Evolutionary conservation across 1,284 basidiomycete species (phyloP).

Genomic region (Trichosporon coremiiforme): DNA sequence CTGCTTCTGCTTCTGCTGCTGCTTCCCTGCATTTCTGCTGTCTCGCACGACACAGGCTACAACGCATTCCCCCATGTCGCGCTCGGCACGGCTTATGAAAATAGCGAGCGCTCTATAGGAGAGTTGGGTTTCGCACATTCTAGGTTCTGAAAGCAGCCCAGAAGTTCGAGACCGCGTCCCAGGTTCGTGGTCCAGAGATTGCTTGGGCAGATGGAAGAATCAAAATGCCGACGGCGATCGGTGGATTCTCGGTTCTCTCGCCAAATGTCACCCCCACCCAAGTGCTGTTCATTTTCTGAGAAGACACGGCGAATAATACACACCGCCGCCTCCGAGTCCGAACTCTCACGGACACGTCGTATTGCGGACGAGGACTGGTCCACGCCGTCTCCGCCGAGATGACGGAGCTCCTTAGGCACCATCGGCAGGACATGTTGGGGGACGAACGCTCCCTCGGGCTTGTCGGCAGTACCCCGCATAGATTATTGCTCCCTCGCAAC

Average conservation of each 20-base stretch:
- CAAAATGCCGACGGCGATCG: background rate
- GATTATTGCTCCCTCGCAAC: too few relatives aligned
- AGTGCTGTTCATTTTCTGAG: background rate
- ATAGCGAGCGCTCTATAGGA: background rate
- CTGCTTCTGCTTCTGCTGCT: too few relatives aligned
- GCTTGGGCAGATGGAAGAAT: background rate
- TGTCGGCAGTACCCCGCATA: background rate
- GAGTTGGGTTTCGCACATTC: background rate
- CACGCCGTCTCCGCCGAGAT: too few relatives aligned
- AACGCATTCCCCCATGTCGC: background rate
- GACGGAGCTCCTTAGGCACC: too few relatives aligned
- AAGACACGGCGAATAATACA: background rate
- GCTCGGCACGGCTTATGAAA: background rate
- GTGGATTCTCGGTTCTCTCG: background rate
- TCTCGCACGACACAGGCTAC: background rate
- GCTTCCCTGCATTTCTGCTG: too few relatives aligned
- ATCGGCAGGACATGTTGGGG: too few relatives aligned
- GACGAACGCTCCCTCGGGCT: background rate
- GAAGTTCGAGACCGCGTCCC: background rate
- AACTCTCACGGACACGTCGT: background rate
- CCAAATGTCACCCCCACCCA: background rate
- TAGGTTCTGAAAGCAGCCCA: background rate
- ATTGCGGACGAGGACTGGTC: background rate
- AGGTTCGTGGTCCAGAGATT: background rate
- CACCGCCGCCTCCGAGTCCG: background rate